A percentile compares a stretch with the other conserved stretches of the same genome.
These are phyloP conservation scores for Serendipita sp. DNA, from an alignment of 768 basidiomycete species.

Conservation along the genomic window DNA sequence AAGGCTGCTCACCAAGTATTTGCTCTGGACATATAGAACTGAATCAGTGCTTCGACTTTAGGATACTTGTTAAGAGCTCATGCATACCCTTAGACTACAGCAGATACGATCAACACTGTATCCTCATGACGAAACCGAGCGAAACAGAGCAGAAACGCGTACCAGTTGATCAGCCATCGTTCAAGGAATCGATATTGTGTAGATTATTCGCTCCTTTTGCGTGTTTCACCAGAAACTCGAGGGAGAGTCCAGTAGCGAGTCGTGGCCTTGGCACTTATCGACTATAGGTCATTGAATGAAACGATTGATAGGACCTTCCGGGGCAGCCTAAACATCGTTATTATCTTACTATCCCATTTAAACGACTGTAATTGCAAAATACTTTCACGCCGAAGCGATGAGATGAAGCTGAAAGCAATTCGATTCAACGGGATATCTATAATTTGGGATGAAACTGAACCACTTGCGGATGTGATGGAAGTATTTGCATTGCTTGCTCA, in stretches of 20 bases:
- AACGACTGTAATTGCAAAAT: no score
- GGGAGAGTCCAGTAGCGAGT: neutral
- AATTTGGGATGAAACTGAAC: no score
- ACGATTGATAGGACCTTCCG: neutral
- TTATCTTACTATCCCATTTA: no score
- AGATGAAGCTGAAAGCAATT: no score
- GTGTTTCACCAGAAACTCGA: neutral
- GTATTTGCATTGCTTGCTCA: no score
- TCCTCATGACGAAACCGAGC: neutral
- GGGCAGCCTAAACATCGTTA: no score
- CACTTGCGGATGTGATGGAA: no score
- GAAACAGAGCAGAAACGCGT: slow-evolving; percentile 14
- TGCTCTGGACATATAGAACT: slow-evolving; percentile 40
- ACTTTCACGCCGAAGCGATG: no score
- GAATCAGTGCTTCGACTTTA: neutral
- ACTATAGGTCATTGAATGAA: neutral
- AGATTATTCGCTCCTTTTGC: neutral
- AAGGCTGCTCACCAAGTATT: slow-evolving; percentile 53
- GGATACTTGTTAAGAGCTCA: neutral
- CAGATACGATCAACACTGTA: neutral
- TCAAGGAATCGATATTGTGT: slow-evolving; percentile 2
- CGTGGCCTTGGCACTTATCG: no score
- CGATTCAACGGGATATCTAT: no score
- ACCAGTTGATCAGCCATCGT: slow-evolving; percentile 42
- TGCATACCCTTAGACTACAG: neutral